A percentile compares a stretch with the other conserved stretches of the same genome.
Conservation (phyloP, 345 rosid species). For the Erysimum cheiranthoides region DNA sequence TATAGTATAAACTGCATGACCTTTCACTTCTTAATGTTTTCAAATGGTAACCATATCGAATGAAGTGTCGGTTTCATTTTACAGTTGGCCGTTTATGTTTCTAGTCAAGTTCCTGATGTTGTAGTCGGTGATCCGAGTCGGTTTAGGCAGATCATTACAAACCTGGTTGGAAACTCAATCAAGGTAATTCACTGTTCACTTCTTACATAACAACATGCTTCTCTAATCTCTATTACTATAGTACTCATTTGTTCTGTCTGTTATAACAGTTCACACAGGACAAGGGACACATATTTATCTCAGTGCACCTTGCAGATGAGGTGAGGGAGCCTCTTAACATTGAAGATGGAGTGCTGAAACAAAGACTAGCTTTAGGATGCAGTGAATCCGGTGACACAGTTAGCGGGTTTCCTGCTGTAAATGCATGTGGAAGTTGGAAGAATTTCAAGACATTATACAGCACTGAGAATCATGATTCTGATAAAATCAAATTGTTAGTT, state of each 20-base stretch:
- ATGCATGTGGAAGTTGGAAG: slow-evolving; percentile 88
- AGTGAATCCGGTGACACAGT: slow-evolving; percentile 48
- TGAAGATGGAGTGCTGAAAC: slow-evolving; percentile 62
- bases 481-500: slow-evolving; percentile 64
- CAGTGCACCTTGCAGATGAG: slow-evolving; percentile 81
- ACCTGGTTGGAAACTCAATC: slow-evolving; percentile 94
- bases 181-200: slow-evolving; percentile 60
- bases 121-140: slow-evolving; percentile 89
- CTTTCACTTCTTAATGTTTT: slow-evolving; percentile 14
- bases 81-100: slow-evolving; percentile 88
- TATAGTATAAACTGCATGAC: slow-evolving; percentile 27
- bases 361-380: slow-evolving; percentile 54
- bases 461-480: slow-evolving; percentile 46
- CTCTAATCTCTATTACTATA: background rate
- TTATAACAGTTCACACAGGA: slow-evolving; percentile 77
- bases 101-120: slow-evolving; percentile 76
- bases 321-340: slow-evolving; percentile 49
- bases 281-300: slow-evolving; percentile 84
- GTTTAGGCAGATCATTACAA: slow-evolving; percentile 85
- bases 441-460: slow-evolving; percentile 52
- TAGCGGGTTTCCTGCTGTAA: slow-evolving; percentile 81
- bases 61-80: slow-evolving; percentile 32
- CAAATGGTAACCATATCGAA: slow-evolving; percentile 27
- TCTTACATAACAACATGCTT: slow-evolving; percentile 7
- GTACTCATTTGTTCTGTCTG: slow-evolving; percentile 14